Percentiles rank a stretch among this genome's conserved stretches.
These are phyloP conservation scores for Bauhinia variegata DNA, from an alignment of 306 rosid species.

Conservation along the genomic window DNA sequence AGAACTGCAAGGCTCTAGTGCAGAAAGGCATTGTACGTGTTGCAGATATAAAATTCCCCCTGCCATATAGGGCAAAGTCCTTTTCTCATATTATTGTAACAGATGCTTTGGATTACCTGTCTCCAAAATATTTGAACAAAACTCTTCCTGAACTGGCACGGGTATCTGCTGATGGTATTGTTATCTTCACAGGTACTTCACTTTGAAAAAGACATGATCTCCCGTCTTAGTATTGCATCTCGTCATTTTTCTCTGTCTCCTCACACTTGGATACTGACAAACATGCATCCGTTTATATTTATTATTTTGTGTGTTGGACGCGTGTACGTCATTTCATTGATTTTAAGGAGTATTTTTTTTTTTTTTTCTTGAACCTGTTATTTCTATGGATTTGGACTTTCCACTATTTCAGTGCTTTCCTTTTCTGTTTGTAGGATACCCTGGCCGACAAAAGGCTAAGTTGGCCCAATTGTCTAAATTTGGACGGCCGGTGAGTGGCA, in stretches of 20 bases:
- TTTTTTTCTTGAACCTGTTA: conserved; percentile 7
- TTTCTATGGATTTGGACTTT: background rate
- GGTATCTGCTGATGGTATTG: conserved; percentile 72
- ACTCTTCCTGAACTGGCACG: conserved; percentile 89
- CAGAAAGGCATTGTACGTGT: conserved; percentile 75
- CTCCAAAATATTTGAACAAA: conserved; percentile 83
- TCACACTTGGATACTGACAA: too few species aligned
- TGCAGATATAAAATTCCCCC: conserved; percentile 82
- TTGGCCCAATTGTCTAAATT: conserved; percentile 74
- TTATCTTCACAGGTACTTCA: conserved; percentile 72
- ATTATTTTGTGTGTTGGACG: background rate
- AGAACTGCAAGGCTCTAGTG: conserved; percentile 73
- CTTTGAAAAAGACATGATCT: background rate
- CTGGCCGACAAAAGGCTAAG: conserved; percentile 81
- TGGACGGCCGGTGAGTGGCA: conserved; percentile 86
- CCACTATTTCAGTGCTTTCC: conserved; percentile 16
- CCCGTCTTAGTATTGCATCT: background rate
- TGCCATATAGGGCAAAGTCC: conserved; percentile 84
- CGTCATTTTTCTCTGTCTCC: background rate
- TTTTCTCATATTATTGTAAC: conserved; percentile 83
- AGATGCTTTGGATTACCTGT: conserved; percentile 88
- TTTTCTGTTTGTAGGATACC: conserved; percentile 60
- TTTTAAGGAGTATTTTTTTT: too few species aligned
- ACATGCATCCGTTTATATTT: too few species aligned
- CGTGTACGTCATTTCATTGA: background rate